phyloP scores from a whole-genome alignment of 345 rosid species.

The Populus tremula region DNA sequence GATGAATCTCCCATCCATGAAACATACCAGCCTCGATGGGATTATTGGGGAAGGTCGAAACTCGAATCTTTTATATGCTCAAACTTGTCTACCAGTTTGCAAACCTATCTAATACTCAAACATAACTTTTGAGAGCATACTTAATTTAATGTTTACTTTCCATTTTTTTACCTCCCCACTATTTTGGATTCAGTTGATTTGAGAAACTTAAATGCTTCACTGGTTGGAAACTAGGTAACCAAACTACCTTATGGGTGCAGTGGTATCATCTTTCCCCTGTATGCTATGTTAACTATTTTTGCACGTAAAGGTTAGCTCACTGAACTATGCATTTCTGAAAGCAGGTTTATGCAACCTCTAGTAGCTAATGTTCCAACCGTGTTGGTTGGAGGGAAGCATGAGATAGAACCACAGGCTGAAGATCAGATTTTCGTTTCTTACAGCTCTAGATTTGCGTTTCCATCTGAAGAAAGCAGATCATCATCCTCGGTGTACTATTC shows the following conservation, averaged over 20 bases:
- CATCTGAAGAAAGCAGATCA: constrained; percentile 69
- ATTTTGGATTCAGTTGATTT: too few relatives aligned
- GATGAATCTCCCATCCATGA: constrained; percentile 54
- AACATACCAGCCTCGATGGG: constrained; percentile 97
- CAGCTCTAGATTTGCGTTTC: constrained; percentile 78
- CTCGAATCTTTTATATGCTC: neutral
- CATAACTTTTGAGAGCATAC: neutral
- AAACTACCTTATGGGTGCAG: too few relatives aligned
- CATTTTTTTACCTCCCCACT: too few relatives aligned
- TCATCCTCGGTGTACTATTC: constrained; percentile 73
- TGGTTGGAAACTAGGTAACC: neutral
- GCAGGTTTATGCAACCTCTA: constrained; percentile 78
- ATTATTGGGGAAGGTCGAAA: constrained; percentile 88
- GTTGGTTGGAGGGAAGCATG: constrained; percentile 90
- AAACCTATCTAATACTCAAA: neutral
- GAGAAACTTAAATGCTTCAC: neutral
- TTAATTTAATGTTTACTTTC: neutral
- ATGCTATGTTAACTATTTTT: neutral
- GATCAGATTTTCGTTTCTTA: constrained; percentile 67
- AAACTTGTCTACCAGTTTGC: neutral
- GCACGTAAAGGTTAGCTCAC: neutral
- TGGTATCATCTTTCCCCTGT: neutral
- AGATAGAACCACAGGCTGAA: constrained; percentile 68
- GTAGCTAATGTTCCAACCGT: constrained; percentile 69
- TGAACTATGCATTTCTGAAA: constrained; percentile 4